phyloP scores from a whole-genome alignment of 768 basidiomycete genomes.

The Holtermannia corniformis region DNA sequence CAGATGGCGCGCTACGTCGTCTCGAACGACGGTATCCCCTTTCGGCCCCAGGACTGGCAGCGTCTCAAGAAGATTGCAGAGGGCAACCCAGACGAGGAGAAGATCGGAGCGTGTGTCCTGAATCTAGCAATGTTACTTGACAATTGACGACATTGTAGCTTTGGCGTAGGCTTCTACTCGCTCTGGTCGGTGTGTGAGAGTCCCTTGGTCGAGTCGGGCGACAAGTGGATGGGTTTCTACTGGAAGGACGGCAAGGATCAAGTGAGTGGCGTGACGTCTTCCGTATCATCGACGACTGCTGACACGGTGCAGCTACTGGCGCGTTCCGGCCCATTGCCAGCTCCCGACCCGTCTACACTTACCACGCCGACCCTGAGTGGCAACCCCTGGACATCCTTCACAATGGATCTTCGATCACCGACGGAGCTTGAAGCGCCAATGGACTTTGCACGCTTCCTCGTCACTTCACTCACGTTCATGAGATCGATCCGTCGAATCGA shows the following conservation, averaged over 20 bases:
- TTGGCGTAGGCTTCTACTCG: constrained; percentile 36
- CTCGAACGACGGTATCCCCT: constrained; percentile 75
- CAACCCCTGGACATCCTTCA: constrained; percentile 72
- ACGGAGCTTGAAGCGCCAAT: constrained; percentile 62
- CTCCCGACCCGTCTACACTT: constrained; percentile 24
- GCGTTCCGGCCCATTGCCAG: constrained; percentile 56
- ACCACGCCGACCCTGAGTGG: constrained; percentile 37
- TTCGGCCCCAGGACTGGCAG: constrained; percentile 78
- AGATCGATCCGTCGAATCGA: constrained; percentile 61
- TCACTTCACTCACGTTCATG: constrained; percentile 92
- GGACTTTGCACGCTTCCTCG: constrained; percentile 79
- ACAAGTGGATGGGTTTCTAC: constrained; percentile 87
- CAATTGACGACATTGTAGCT: constrained; percentile 58
- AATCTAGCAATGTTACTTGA: constrained; percentile 49
- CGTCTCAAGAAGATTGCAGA: constrained; percentile 89
- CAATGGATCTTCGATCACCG: constrained; percentile 76
- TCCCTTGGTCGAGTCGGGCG: constrained; percentile 48
- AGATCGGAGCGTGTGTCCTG: constrained; percentile 73
- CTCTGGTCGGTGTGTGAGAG: constrained; percentile 37
- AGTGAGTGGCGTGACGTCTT: constrained; percentile 9
- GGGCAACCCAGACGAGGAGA: constrained; percentile 87
- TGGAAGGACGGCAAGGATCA: constrained; percentile 92
- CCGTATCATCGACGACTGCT: background rate
- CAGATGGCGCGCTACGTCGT: constrained; percentile 74
- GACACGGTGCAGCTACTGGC: constrained; percentile 57